Evolutionary conservation across 106 monocot species (phyloP).

Genomic region (Alisma plantagoaquatica): DNA sequence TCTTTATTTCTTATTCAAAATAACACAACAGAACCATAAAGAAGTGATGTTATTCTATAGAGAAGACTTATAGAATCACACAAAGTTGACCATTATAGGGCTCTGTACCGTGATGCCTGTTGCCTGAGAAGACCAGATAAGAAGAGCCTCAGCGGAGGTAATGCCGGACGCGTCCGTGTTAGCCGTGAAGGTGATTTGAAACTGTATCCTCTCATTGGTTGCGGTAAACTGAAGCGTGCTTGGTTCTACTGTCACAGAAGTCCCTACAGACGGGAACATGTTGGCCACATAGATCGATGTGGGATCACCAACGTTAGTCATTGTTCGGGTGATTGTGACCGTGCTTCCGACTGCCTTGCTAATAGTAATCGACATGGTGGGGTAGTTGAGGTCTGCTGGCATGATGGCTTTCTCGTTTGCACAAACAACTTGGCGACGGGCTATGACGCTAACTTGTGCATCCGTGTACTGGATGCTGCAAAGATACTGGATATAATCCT

Average conservation of each 20-base stretch:
- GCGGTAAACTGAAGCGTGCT: too few species aligned
- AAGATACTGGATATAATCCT: conserved; percentile 55
- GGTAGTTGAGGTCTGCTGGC: conserved; percentile 55
- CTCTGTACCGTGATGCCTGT: too few species aligned
- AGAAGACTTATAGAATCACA: too few species aligned
- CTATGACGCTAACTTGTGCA: conserved; percentile 36
- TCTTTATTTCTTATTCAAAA: too few species aligned
- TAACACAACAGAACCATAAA: too few species aligned
- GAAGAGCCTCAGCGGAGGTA: too few species aligned
- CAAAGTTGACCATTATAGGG: too few species aligned
- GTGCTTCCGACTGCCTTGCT: not conserved
- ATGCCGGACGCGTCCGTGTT: too few species aligned
- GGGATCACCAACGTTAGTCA: conserved; percentile 41
- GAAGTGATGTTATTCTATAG: too few species aligned
- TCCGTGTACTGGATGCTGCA: conserved; percentile 37
- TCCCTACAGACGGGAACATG: conserved; percentile 30
- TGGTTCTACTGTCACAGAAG: not conserved
- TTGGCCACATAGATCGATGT: conserved; percentile 28
- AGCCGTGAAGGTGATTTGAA: too few species aligned
- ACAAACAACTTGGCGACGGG: conserved; percentile 25
- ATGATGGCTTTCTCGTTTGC: conserved; percentile 11
- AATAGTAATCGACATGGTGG: conserved; percentile 45
- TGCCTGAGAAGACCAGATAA: too few species aligned
- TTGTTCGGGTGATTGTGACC: conserved; percentile 31
- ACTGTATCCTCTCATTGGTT: too few species aligned